Evolutionary conservation across 345 rosid species (phyloP), one percentile per base, ranked within the genome.

Genomic region (Conringia planisiliqua): DNA sequence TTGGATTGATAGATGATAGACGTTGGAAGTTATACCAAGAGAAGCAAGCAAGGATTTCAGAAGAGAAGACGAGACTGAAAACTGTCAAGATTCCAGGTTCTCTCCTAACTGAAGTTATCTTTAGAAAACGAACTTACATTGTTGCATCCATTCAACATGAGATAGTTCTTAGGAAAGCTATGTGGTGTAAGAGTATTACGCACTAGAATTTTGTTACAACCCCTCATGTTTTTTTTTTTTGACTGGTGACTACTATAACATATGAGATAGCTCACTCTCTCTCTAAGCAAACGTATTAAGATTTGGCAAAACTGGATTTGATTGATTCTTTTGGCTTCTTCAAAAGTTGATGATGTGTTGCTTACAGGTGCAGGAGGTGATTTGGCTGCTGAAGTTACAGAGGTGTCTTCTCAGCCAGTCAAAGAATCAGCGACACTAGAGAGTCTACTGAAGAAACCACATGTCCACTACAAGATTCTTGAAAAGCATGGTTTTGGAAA

Each of bases 371-470:
- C 83, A 88, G 96, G 86, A 56, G 92, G 96, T 76, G 93, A 86
- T 59, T 88, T 94, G 82, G 95, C 98, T 69, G 83, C 89, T 73
- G 93, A 90, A 32, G 84, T 90, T 74, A 65, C 87, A 51, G 73
- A 32, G 43, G 70, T 87, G 66, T 94, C 99, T 70, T 60, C 81
- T 78, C 99, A 94, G 79, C 97, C 99, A 16, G 93, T 91, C 60
- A 88, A 80, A 83, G 96, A 86, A 65, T 86, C 79, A 70, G 86
- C 93, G 47, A 88, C 96, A 32, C 84, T 94, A 6, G 97, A 88
- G 87, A 86, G 88, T 78, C 87, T 94, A 78, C 83, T 94, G 14
- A 94, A 94, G 84, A 94, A 91, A 87, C 99, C 99, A 16, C 99
- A 94, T 71, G 78, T 94, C 59, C 86, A 78, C 47, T 91, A 94